phyloP scores from a whole-genome alignment of 352 stramenopile species.

The Pythium periplocum region DNA sequence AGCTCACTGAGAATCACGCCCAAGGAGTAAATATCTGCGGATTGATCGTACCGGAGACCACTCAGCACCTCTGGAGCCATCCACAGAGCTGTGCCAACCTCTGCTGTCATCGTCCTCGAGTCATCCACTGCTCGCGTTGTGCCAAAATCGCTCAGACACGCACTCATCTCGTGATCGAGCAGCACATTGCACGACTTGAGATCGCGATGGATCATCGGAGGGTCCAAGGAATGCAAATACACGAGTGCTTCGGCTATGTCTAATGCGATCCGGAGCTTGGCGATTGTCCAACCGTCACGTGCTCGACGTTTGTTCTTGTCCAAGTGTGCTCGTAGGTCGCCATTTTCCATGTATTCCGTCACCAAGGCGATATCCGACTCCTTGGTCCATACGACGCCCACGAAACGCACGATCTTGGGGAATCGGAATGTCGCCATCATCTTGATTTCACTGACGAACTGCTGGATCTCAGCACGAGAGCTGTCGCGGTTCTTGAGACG shows the following conservation, averaged over 20 bases:
- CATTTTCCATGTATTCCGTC: slow-evolving; percentile 66
- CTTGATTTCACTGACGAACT: too few relatives aligned
- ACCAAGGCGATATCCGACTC: slow-evolving; percentile 56
- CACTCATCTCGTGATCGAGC: slow-evolving; percentile 16
- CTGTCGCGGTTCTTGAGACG: too few relatives aligned
- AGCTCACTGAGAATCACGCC: slow-evolving; percentile 66
- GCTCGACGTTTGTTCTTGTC: slow-evolving; percentile 21
- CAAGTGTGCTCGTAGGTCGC: slow-evolving; percentile 58
- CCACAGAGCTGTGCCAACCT: slow-evolving; percentile 19
- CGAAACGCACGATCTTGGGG: slow-evolving; percentile 73
- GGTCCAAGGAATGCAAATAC: slow-evolving; percentile 27
- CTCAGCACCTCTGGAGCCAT: slow-evolving; percentile 65
- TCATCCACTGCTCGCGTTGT: slow-evolving; percentile 8
- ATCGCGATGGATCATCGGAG: slow-evolving; percentile 26
- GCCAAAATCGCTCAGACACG: slow-evolving; percentile 29
- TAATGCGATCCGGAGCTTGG: slow-evolving; percentile 42
- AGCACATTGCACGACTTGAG: slow-evolving; percentile 31
- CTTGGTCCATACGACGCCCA: slow-evolving; percentile 64
- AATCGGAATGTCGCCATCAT: too few relatives aligned
- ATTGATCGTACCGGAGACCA: slow-evolving; percentile 35
- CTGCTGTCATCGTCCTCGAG: slow-evolving; percentile 21
- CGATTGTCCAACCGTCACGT: slow-evolving; percentile 31
- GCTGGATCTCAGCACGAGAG: too few relatives aligned
- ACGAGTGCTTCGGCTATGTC: slow-evolving; percentile 22
- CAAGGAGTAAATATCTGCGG: slow-evolving; percentile 71